Conservation (phyloP, 2,329 filamentous ascomycete species). For the Zalaria obscura region DNA sequence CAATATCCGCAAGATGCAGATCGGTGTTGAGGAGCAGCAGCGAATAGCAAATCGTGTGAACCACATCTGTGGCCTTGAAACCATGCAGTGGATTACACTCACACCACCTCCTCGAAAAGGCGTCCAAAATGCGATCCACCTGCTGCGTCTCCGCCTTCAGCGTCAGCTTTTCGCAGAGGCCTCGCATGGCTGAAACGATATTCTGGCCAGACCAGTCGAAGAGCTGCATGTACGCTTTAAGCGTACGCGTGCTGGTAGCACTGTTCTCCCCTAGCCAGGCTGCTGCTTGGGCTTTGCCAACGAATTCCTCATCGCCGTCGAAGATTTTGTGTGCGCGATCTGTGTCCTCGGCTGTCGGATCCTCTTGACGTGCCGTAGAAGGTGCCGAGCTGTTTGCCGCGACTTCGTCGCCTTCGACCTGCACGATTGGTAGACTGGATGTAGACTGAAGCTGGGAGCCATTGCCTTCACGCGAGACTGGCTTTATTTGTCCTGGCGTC, state of each 20-base stretch:
- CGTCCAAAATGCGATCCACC: conserved; percentile 83
- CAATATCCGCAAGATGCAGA: conserved; percentile 86
- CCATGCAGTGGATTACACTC: conserved; percentile 85
- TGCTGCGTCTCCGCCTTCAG: conserved; percentile 91
- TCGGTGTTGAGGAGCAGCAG: conserved; percentile 93
- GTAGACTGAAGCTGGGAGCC: background rate
- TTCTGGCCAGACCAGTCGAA: conserved; percentile 77
- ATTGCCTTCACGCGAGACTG: too few species aligned
- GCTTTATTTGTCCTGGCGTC: background rate
- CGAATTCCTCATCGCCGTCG: conserved; percentile 69
- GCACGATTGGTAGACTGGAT: conserved; percentile 16
- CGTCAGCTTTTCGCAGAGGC: conserved; percentile 67
- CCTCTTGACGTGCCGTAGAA: conserved; percentile 10
- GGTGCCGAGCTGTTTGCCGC: conserved; percentile 4
- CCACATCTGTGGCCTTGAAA: conserved; percentile 82
- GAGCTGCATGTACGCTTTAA: conserved; percentile 77
- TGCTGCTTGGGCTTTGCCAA: conserved; percentile 66
- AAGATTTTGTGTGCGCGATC: conserved; percentile 72
- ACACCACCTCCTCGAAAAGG: conserved; percentile 83
- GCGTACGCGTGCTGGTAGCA: conserved; percentile 36
- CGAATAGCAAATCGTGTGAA: conserved; percentile 95
- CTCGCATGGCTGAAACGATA: conserved; percentile 63
- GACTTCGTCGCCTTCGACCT: conserved; percentile 32
- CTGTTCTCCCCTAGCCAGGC: conserved; percentile 70
- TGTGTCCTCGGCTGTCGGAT: conserved; percentile 52